Percentiles rank a stretch among this genome's conserved stretches.
Evolutionary conservation across 306 rosid species (phyloP).

Genomic region (Glycyrrhiza uralensis): DNA sequence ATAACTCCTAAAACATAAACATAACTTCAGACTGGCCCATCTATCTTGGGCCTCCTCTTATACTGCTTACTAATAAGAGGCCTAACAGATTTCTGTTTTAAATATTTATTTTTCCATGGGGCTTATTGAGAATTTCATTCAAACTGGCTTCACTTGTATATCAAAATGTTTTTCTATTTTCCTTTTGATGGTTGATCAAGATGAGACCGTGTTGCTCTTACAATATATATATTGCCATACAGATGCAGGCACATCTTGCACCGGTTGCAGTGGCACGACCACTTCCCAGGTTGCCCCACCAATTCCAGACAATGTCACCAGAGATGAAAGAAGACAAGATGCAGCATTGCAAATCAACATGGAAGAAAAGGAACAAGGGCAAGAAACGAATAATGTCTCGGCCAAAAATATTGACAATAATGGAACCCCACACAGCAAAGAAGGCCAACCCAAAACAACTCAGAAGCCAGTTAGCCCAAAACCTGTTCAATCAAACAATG

Average conservation of each 20-base stretch:
- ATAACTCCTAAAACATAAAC: no score
- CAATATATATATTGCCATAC: slow-evolving; percentile 18
- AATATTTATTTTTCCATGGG: no score
- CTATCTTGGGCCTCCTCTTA: not conserved
- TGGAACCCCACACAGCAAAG: no score
- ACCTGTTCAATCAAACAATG: no score
- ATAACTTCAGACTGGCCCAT: not conserved
- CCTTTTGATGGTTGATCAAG: no score
- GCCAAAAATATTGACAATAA: slow-evolving; percentile 17
- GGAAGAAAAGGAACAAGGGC: slow-evolving; percentile 23
- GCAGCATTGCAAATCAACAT: slow-evolving; percentile 19
- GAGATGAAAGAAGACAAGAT: slow-evolving; percentile 20
- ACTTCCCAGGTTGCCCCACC: slow-evolving; percentile 33
- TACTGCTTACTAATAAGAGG: not conserved
- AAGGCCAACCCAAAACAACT: no score
- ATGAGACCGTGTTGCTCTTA: no score
- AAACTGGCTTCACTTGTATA: no score
- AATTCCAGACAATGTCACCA: slow-evolving; percentile 38
- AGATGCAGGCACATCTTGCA: slow-evolving; percentile 19
- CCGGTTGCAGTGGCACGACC: slow-evolving; percentile 13
- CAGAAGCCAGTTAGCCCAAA: no score
- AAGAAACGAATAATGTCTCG: slow-evolving; percentile 21
- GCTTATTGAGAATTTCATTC: no score
- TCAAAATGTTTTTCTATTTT: no score
- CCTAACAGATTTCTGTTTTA: no score